Conservation (phyloP, 1,284 basidiomycete genomes). For the Dichomitus squalens region DNA sequence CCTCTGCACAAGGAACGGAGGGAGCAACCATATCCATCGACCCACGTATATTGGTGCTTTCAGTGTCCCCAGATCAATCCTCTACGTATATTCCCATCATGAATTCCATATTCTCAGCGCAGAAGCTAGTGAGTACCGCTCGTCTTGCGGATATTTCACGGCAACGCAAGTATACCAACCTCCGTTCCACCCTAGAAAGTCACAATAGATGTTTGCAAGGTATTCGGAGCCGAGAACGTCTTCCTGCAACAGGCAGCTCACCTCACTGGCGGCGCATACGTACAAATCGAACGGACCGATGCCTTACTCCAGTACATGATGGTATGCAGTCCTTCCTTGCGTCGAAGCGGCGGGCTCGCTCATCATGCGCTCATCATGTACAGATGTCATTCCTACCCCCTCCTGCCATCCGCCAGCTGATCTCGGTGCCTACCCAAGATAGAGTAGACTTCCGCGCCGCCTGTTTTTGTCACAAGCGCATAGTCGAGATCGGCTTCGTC, state of each 20-base stretch:
- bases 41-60: slow-evolving; percentile 88
- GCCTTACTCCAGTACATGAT: slow-evolving; percentile 88
- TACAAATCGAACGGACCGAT: slow-evolving; percentile 79
- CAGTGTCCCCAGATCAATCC: slow-evolving; percentile 88
- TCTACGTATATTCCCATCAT: slow-evolving; percentile 95
- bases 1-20: slow-evolving; percentile 36
- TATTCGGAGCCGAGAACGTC: slow-evolving; percentile 88
- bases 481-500: slow-evolving; percentile 96
- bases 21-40: slow-evolving; percentile 57
- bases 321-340: slow-evolving; percentile 39
- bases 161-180: background rate
- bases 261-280: slow-evolving; percentile 93
- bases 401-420: slow-evolving; percentile 72
- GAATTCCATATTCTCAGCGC: slow-evolving; percentile 99
- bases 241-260: slow-evolving; percentile 98
- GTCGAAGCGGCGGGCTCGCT: background rate
- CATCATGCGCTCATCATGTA: background rate
- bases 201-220: slow-evolving; percentile 93
- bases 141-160: background rate
- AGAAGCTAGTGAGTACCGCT: slow-evolving; percentile 76
- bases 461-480: slow-evolving; percentile 98
- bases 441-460: slow-evolving; percentile 96
- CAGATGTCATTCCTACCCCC: slow-evolving; percentile 94
- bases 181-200: slow-evolving; percentile 70
- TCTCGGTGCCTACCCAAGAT: slow-evolving; percentile 91